These are phyloP conservation scores for Eucalyptus caleyi DNA, from an alignment of 345 rosid species.

Conservation along the genomic window DNA sequence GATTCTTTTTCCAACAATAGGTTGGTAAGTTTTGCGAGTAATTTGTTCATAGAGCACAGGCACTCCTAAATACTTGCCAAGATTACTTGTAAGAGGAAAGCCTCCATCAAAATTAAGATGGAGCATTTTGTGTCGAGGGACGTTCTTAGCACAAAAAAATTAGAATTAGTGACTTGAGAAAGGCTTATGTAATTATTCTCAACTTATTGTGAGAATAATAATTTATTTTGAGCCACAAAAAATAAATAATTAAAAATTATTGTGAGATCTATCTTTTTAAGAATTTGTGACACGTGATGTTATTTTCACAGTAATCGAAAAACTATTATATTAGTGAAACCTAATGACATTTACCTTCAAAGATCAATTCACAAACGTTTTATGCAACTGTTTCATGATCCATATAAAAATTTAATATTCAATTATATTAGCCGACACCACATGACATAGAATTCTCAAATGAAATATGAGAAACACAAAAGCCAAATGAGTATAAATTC, in stretches of 20 bases:
- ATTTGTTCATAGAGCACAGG: not conserved
- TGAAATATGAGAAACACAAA: not conserved
- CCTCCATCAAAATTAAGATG: not conserved
- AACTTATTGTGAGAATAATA: too few relatives aligned
- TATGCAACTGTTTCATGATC: not conserved
- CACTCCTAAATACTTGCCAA: not conserved
- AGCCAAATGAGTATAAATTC: not conserved
- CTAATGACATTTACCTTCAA: not conserved
- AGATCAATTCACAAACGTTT: not conserved
- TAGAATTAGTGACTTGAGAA: not conserved
- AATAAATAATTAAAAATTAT: too few relatives aligned
- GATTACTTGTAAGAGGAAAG: not conserved
- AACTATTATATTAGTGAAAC: too few relatives aligned
- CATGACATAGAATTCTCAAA: not conserved
- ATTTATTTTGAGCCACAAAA: too few relatives aligned
- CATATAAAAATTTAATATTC: not conserved
- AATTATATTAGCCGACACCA: not conserved
- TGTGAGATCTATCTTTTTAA: too few relatives aligned
- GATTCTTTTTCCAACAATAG: not conserved
- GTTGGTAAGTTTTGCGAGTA: not conserved
- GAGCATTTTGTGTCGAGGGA: not conserved
- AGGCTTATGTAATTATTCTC: too few relatives aligned
- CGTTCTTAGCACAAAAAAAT: not conserved
- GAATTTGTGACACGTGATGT: too few relatives aligned
- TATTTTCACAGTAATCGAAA: accelerated